Base-by-base conservation (phyloP, 2,329 filamentous ascomycete genomes). In the Sarocladium oryzae region DNA sequence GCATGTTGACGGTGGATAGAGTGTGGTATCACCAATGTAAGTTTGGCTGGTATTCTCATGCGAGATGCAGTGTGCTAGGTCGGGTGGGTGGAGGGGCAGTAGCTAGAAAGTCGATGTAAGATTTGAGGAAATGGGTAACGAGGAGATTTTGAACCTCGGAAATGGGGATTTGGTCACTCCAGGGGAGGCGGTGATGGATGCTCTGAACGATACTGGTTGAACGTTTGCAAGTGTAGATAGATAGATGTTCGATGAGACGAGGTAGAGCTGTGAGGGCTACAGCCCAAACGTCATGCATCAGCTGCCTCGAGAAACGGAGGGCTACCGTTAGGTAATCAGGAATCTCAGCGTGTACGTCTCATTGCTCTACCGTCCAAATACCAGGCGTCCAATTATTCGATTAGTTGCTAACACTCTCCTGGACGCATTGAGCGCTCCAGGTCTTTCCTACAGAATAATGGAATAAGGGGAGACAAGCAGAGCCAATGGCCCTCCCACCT, bases 1-100 rank as follows among this genome's bases (percentile, higher is more conserved):
- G 71, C 56, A 78, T 76, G 70, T 81, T 83, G 55, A 60, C 52
- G 55, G 51, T 54, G 48, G 51, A 56, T 26, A 15, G 11, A 20
- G 30, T 51, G 36, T 41, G 50, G 50, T 52, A 51, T 50, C 54
- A 55, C 52, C 56, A 56, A 52, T 61, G 11, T 21, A 18, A 21
- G 18, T 40, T 7, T 16, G 16, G 18, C 36, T n/a, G n/a, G n/a
- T n/a, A n/a, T n/a, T n/a, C n/a, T n/a, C n/a, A n/a, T n/a, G 40
- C 23, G 58, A 57, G 56, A 54, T 55, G 55, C 56, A 55, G 52
- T 48, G 52, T 33, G 49, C n/a, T n/a, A n/a, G n/a, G n/a, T n/a
- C n/a, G n/a, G n/a, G 23, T 53, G 46, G 33, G 11, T 40, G 37
- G 37, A 40, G 37, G 37, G 37, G 37, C 18, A 40, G 20, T 16